phyloP scores from a whole-genome alignment of 2,329 filamentous ascomycete species.

The Cordyceps fumosorosea region DNA sequence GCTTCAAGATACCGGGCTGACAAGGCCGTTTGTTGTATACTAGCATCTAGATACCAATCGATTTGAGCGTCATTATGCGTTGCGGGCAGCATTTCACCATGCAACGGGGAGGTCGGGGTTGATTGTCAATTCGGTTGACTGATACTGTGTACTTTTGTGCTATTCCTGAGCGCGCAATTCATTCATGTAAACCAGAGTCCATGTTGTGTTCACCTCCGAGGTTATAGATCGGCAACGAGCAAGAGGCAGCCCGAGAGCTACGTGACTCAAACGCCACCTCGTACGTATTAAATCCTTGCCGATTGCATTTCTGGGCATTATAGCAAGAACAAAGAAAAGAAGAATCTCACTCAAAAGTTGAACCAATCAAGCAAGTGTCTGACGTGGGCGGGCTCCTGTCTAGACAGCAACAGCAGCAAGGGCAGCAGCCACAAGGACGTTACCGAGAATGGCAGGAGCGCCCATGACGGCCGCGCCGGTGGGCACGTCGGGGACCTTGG shows the following conservation, averaged over 20 bases:
- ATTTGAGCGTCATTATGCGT: not conserved
- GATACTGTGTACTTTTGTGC: constrained; percentile 8
- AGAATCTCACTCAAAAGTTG: not conserved
- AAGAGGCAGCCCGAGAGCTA: not conserved
- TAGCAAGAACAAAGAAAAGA: not conserved
- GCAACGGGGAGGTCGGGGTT: not conserved
- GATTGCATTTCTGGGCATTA: not conserved
- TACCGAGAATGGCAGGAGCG: not conserved
- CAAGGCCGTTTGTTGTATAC: constrained; percentile 2
- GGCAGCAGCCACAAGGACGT: constrained; percentile 7
- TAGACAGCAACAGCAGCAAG: constrained; percentile 7
- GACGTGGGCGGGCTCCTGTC: not conserved
- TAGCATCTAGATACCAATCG: constrained; percentile 15
- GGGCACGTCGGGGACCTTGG: constrained; percentile 3
- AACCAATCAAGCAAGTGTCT: not conserved
- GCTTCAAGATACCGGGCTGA: not conserved
- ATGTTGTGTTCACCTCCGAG: not conserved
- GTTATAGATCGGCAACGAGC: not conserved
- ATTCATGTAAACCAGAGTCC: not conserved
- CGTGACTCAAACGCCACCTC: not conserved
- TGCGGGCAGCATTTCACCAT: not conserved
- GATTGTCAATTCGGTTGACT: constrained; percentile 10
- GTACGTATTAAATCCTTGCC: not conserved
- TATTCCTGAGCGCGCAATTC: constrained; percentile 7
- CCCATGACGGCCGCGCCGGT: constrained; percentile 6